phyloP scores from a whole-genome alignment of 768 basidiomycete species.

The Hypholoma sublateritium region DNA sequence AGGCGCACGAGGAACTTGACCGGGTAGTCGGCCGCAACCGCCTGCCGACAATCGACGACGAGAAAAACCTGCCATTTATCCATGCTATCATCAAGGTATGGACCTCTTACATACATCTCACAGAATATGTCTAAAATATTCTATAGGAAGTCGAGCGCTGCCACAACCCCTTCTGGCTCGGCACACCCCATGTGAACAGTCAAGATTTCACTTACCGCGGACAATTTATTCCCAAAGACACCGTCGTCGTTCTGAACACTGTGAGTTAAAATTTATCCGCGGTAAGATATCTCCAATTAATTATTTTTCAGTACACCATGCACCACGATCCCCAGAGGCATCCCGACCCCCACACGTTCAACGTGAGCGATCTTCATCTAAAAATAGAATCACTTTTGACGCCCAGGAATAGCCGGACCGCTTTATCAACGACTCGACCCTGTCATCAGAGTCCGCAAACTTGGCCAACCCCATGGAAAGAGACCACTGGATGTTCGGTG shows the following conservation, averaged over 20 bases:
- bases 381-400: neutral
- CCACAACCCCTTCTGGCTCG: slow-evolving; percentile 38
- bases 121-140: slow-evolving; percentile 14
- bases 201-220: slow-evolving; percentile 42
- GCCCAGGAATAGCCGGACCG: slow-evolving; percentile 37
- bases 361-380: slow-evolving; percentile 16
- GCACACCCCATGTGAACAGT: slow-evolving; percentile 37
- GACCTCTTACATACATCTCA: neutral
- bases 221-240: slow-evolving; percentile 39
- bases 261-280: slow-evolving; percentile 17
- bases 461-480: slow-evolving; percentile 39
- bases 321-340: slow-evolving; percentile 36
- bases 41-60: slow-evolving; percentile 21
- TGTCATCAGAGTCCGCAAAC: slow-evolving; percentile 44
- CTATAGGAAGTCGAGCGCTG: slow-evolving; percentile 35
- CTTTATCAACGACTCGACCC: slow-evolving; percentile 36
- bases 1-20: slow-evolving; percentile 27
- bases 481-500: slow-evolving; percentile 53
- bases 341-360: slow-evolving; percentile 36
- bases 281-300: neutral
- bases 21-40: slow-evolving; percentile 20
- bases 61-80: slow-evolving; percentile 21
- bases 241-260: slow-evolving; percentile 39
- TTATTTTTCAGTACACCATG: slow-evolving; percentile 31
- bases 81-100: slow-evolving; percentile 26